A percentile compares a stretch with the other conserved stretches of the same genome.
Evolutionary conservation across 176 grass and related monocot species (phyloP).

Genomic region (Musa acuminata): DNA sequence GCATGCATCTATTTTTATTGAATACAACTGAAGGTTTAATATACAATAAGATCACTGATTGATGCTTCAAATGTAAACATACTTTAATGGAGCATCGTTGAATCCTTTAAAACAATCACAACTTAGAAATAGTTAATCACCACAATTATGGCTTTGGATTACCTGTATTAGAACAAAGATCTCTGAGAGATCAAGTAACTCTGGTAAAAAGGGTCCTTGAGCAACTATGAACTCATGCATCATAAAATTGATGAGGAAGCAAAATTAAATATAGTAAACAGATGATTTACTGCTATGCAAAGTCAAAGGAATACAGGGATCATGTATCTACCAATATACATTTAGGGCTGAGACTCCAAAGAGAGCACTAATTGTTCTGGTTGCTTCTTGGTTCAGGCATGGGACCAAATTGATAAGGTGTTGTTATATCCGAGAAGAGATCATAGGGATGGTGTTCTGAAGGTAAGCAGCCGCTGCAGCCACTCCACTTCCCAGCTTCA

Average conservation of each 20-base stretch:
- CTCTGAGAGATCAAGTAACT: too few relatives aligned
- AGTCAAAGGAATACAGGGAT: not conserved
- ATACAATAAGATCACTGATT: too few relatives aligned
- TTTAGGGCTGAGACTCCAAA: not conserved
- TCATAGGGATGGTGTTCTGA: slow-evolving; percentile 66
- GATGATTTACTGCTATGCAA: too few relatives aligned
- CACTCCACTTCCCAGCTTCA: slow-evolving; percentile 90
- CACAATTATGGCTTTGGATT: not conserved
- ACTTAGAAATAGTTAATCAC: not conserved
- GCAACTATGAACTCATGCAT: not conserved
- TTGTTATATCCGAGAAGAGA: slow-evolving; percentile 82
- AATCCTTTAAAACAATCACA: not conserved
- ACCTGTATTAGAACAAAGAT: too few relatives aligned
- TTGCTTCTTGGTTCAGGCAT: not conserved
- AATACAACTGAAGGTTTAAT: too few relatives aligned
- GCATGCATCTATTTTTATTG: too few relatives aligned
- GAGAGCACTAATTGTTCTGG: too few relatives aligned
- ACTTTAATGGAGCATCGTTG: too few relatives aligned
- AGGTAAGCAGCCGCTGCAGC: slow-evolving; percentile 75
- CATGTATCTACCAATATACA: slow-evolving; percentile 6
- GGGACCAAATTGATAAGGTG: too few relatives aligned
- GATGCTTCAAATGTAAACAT: too few relatives aligned
- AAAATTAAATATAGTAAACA: not conserved
- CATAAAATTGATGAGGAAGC: not conserved
- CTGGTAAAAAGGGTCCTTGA: not conserved